Percentiles rank a stretch among this genome's conserved stretches.
These are phyloP conservation scores for Vanilla planifolia DNA, from an alignment of 106 monocot genomes.

Conservation along the genomic window DNA sequence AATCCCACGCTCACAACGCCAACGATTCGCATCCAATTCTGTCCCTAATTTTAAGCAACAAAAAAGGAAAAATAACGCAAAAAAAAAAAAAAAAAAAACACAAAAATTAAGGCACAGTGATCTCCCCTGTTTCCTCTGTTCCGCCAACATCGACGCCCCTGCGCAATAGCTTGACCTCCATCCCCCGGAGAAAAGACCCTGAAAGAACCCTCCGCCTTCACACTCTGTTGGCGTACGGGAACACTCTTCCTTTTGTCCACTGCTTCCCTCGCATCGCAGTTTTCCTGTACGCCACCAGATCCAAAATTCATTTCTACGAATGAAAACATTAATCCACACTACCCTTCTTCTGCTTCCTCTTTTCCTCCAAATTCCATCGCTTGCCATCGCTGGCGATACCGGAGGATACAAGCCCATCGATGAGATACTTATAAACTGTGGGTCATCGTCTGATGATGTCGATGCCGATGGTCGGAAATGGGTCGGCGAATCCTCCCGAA, in stretches of 20 bases:
- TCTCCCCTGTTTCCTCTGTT: background rate
- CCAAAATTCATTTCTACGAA: background rate
- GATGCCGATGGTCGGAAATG: conserved; percentile 46
- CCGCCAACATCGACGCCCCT: background rate
- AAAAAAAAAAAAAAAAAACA: too few relatives aligned
- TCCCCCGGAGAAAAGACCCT: too few relatives aligned
- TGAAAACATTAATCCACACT: background rate
- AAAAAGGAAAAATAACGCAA: too few relatives aligned
- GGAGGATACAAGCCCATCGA: conserved; percentile 15
- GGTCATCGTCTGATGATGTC: conserved; percentile 22
- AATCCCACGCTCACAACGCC: too few relatives aligned
- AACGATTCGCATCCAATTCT: too few relatives aligned
- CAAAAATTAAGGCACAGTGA: too few relatives aligned
- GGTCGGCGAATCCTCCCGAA: conserved; percentile 16
- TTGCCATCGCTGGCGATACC: background rate
- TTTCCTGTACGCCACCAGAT: conserved; percentile 21
- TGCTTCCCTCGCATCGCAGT: background rate
- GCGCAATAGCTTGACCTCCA: background rate
- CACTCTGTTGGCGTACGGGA: conserved; percentile 12
- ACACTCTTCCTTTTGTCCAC: background rate
- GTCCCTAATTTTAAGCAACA: too few relatives aligned
- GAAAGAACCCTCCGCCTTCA: background rate
- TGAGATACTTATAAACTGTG: conserved; percentile 53
- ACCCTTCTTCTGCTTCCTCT: background rate
- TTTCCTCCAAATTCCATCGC: background rate